These are phyloP conservation scores for Papiliotrema laurentii DNA, from an alignment of 1,284 basidiomycete species.

Conservation along the genomic window DNA sequence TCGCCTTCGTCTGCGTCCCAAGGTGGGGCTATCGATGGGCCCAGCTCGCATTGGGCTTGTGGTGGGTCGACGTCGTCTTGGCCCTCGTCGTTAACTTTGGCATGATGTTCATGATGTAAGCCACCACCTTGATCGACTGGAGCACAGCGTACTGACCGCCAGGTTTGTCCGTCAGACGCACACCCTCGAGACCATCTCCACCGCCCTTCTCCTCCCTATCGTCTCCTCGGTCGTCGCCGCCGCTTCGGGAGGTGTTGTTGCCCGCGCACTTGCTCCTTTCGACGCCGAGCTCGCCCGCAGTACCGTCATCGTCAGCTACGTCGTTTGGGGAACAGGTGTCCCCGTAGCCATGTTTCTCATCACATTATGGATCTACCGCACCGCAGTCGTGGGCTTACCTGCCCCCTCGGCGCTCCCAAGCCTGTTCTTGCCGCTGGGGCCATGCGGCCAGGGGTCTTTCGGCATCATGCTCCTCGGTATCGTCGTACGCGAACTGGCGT, in stretches of 20 bases:
- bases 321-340: slow-evolving; percentile 50
- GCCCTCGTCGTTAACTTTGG: slow-evolving; percentile 61
- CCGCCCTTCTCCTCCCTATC: slow-evolving; percentile 67
- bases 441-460: slow-evolving; percentile 60
- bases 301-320: slow-evolving; percentile 54
- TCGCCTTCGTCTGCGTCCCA: slow-evolving; percentile 49
- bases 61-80: slow-evolving; percentile 66
- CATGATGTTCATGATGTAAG: slow-evolving; percentile 62
- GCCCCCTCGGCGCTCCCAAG: slow-evolving; percentile 55
- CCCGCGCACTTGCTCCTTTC: slow-evolving; percentile 52
- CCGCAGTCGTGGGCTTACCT: slow-evolving; percentile 47
- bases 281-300: slow-evolving; percentile 55
- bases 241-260: slow-evolving; percentile 61
- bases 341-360: slow-evolving; percentile 57
- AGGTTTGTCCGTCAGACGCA: slow-evolving; percentile 64
- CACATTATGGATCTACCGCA: slow-evolving; percentile 55
- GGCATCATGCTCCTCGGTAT: slow-evolving; percentile 56
- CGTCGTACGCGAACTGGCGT: slow-evolving; percentile 50
- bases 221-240: slow-evolving; percentile 66
- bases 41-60: slow-evolving; percentile 61
- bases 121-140: slow-evolving; percentile 4
- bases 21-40: slow-evolving; percentile 56
- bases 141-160: slow-evolving; percentile 5
- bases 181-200: slow-evolving; percentile 55
- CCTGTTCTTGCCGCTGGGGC: slow-evolving; percentile 57